Conservation (phyloP, 306 rosid species). For the Quercus wislizeni region DNA sequence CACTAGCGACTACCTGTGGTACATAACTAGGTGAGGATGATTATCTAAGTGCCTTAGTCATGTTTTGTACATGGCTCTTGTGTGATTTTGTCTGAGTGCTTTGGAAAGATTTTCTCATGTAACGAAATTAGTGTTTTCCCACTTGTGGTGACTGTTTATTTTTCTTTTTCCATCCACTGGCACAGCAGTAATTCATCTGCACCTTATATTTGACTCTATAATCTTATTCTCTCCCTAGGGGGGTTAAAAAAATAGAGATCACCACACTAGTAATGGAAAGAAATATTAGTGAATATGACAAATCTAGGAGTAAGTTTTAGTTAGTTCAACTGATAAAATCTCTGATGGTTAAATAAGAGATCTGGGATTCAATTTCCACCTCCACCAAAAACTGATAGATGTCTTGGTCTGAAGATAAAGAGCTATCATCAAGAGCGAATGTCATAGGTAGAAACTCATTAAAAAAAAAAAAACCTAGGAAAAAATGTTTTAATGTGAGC, state of each 20-base stretch:
- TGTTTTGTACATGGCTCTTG: neutral
- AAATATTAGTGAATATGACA: neutral
- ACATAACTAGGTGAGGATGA: slow-evolving; percentile 75
- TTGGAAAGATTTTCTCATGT: neutral
- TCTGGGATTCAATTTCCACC: accelerated
- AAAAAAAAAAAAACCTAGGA: neutral
- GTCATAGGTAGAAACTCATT: no score
- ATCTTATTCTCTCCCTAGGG: neutral
- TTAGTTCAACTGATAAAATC: no score
- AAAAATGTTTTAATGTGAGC: neutral
- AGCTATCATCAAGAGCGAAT: no score
- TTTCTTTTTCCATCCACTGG: neutral
- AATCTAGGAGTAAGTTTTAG: neutral
- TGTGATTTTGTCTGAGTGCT: slow-evolving; percentile 1
- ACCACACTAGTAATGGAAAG: neutral
- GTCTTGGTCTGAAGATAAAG: no score
- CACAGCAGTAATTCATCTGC: neutral
- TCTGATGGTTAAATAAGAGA: no score
- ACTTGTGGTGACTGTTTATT: neutral
- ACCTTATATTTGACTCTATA: neutral
- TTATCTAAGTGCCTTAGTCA: slow-evolving; percentile 18
- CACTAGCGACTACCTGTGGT: slow-evolving; percentile 94
- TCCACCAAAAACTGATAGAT: no score
- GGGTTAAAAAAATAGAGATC: neutral
- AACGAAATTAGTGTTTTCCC: neutral